Conservation (phyloP, 495 filamentous ascomycete genomes). For the Penicillium canescens region DNA sequence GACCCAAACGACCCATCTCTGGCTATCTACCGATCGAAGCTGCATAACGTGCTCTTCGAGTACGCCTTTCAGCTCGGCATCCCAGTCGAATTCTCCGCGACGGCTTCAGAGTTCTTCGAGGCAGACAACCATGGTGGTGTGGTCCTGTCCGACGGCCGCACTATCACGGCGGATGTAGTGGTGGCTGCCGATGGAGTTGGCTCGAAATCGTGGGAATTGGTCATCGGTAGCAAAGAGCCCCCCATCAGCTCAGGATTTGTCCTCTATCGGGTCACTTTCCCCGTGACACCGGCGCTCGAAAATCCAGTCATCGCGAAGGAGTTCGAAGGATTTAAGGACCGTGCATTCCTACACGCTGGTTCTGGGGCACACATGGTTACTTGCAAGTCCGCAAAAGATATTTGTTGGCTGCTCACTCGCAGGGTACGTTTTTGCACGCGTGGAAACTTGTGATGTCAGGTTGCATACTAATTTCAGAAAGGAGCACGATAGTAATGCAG, state of each 20-base stretch:
- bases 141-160: conserved; percentile 40
- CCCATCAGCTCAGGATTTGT: neutral
- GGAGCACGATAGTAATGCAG: neutral
- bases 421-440: conserved; percentile 24
- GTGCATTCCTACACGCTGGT: neutral
- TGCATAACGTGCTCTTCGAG: neutral
- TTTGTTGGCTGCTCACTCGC: neutral
- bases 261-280: conserved; percentile 11
- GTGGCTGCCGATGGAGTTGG: conserved; percentile 56
- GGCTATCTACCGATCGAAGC: neutral
- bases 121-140: conserved; percentile 35
- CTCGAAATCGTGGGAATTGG: conserved; percentile 43
- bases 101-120: conserved; percentile 13
- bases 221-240: conserved; percentile 12
- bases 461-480: neutral
- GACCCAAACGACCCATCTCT: neutral
- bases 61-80: neutral
- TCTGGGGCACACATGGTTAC: neutral
- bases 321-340: neutral
- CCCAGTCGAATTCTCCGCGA: neutral
- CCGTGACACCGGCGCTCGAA: conserved; percentile 5
- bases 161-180: conserved; percentile 49
- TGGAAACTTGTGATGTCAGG: neutral
- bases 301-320: neutral
- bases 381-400: neutral